Evolutionary conservation across 1,284 basidiomycete genomes (phyloP).

Genomic region (Apiotrichum veenhuisii): DNA sequence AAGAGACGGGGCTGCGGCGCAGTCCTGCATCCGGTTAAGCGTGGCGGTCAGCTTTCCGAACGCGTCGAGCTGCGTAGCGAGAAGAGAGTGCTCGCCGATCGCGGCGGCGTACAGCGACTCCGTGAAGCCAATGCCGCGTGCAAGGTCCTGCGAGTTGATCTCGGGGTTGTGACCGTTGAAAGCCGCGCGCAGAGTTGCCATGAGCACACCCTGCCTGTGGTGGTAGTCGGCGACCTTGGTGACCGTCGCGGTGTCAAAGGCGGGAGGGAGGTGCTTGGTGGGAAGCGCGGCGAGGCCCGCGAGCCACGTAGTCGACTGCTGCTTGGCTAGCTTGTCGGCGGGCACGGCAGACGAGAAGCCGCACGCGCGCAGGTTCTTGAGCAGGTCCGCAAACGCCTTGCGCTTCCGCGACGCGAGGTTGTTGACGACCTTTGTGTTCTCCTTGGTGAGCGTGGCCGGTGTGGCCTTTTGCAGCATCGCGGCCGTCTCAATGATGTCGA

Average conservation of each 20-base stretch:
- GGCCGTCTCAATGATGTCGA: slow-evolving; percentile 69
- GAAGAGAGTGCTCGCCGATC: slow-evolving; percentile 50
- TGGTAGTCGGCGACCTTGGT: slow-evolving; percentile 63
- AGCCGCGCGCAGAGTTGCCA: slow-evolving; percentile 66
- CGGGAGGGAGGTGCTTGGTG: slow-evolving; percentile 16
- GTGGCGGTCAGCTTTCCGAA: slow-evolving; percentile 10
- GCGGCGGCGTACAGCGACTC: slow-evolving; percentile 72
- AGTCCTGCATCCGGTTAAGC: slow-evolving; percentile 20
- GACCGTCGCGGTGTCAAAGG: slow-evolving; percentile 21
- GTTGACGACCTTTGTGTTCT: slow-evolving; percentile 70
- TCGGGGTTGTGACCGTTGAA: slow-evolving; percentile 74
- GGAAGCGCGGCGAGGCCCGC: slow-evolving; percentile 50
- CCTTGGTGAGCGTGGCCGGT: slow-evolving; percentile 58
- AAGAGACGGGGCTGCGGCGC: slow-evolving; percentile 21
- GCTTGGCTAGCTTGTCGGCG: slow-evolving; percentile 64
- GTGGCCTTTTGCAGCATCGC: slow-evolving; percentile 61
- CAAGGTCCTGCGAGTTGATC: slow-evolving; percentile 76
- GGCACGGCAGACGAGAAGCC: slow-evolving; percentile 73
- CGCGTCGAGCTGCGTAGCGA: slow-evolving; percentile 9
- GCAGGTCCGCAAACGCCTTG: slow-evolving; percentile 84
- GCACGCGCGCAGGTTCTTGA: slow-evolving; percentile 79
- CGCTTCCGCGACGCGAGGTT: slow-evolving; percentile 73
- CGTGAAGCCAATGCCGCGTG: slow-evolving; percentile 70
- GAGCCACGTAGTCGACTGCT: slow-evolving; percentile 64
- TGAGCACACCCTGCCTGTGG: slow-evolving; percentile 61